These are phyloP conservation scores for Davidsoniella eucalypti DNA, from an alignment of 2,329 filamentous ascomycete genomes.

Conservation along the genomic window DNA sequence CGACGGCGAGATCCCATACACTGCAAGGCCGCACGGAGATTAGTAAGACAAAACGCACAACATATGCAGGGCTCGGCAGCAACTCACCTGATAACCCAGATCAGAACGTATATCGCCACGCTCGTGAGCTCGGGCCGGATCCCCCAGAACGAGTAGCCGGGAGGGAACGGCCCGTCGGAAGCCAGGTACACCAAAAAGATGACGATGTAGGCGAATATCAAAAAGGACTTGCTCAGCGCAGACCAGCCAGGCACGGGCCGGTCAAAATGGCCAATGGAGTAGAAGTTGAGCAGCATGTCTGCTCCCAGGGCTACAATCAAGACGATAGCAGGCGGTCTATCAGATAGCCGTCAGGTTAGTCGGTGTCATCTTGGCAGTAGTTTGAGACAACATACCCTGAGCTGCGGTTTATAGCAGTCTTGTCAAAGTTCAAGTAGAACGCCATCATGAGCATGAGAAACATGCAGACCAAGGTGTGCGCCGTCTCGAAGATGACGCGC, in stretches of 20 bases:
- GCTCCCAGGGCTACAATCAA: constrained; percentile 19
- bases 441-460: constrained; percentile 20
- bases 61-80: neutral
- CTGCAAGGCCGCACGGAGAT: neutral
- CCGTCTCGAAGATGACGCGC: constrained; percentile 19
- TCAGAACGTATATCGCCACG: constrained; percentile 21
- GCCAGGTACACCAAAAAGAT: constrained; percentile 22
- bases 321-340: constrained; percentile 18
- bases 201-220: constrained; percentile 21
- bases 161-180: constrained; percentile 22
- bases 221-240: constrained; percentile 19
- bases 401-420: constrained; percentile 13
- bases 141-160: constrained; percentile 23
- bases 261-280: constrained; percentile 20
- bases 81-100: constrained; percentile 22
- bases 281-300: constrained; percentile 23
- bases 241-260: constrained; percentile 20
- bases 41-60: neutral
- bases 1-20: constrained; percentile 13
- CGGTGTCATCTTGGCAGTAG: neutral
- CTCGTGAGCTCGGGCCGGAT: constrained; percentile 18
- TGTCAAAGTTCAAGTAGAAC: constrained; percentile 19
- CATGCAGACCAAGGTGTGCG: constrained; percentile 19
- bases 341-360: neutral
- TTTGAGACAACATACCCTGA: constrained; percentile 4